A percentile compares a stretch with the other conserved stretches of the same genome.
phyloP scores from a whole-genome alignment of 148 eudicot species.

The Fallopia convolvulus region DNA sequence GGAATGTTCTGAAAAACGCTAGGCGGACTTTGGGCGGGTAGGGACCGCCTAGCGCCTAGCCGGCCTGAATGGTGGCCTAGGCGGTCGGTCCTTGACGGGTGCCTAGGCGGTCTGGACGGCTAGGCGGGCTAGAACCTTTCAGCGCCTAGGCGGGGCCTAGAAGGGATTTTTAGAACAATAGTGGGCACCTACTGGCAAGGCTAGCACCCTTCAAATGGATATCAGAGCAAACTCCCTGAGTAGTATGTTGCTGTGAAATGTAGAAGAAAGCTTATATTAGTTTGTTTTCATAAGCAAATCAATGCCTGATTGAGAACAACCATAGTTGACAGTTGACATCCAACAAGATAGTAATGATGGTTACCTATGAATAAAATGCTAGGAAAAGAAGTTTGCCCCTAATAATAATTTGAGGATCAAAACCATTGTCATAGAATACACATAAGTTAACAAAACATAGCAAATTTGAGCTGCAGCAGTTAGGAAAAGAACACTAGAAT shows the following conservation, averaged over 20 bases:
- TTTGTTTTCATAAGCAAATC: slow-evolving; percentile 7
- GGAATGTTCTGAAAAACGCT: too few relatives aligned
- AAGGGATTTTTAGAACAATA: too few relatives aligned
- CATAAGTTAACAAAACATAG: slow-evolving; percentile 51
- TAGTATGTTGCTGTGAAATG: slow-evolving; percentile 58
- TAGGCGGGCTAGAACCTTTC: too few relatives aligned
- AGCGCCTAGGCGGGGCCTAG: too few relatives aligned
- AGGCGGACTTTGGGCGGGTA: too few relatives aligned
- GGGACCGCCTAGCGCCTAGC: too few relatives aligned
- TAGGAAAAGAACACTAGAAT: slow-evolving; percentile 97
- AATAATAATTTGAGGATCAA: slow-evolving; percentile 41
- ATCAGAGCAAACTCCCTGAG: slow-evolving; percentile 93
- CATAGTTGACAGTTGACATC: background rate
- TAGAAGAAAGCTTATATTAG: slow-evolving; percentile 1
- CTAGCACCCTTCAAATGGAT: slow-evolving; percentile 97
- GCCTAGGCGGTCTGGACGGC: too few relatives aligned
- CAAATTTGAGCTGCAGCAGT: slow-evolving; percentile 98
- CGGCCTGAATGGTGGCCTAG: too few relatives aligned
- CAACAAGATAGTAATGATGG: background rate
- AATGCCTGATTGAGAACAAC: background rate
- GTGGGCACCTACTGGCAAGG: slow-evolving; percentile 85
- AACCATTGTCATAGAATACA: too few relatives aligned
- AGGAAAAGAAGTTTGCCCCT: slow-evolving; percentile 64
- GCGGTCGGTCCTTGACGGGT: too few relatives aligned
- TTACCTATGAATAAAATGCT: slow-evolving; percentile 81